A percentile compares a stretch with the other conserved stretches of the same genome.
phyloP scores from a whole-genome alignment of 495 filamentous ascomycete genomes.

The Immersiella caudata region DNA sequence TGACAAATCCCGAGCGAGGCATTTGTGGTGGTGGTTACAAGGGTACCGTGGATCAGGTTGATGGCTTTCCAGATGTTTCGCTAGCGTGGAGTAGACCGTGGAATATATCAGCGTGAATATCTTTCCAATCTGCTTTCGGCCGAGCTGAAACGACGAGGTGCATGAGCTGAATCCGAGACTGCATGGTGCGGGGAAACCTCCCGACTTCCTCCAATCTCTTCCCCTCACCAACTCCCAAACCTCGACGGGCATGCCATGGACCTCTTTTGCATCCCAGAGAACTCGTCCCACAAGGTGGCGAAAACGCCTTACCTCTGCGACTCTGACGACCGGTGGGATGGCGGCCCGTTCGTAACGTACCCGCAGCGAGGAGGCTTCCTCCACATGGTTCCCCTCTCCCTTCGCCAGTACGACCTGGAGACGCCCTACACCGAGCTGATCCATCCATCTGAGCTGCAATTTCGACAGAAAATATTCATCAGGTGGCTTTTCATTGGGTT shows the following conservation, averaged over 20 bases:
- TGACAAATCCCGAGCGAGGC: too few relatives aligned
- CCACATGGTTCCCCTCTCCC: neutral
- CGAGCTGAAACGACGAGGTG: too few relatives aligned
- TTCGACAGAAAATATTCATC: constrained; percentile 15
- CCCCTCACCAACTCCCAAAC: too few relatives aligned
- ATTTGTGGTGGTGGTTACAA: too few relatives aligned
- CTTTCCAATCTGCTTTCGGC: too few relatives aligned
- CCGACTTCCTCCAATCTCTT: too few relatives aligned
- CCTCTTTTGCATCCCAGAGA: constrained; percentile 8
- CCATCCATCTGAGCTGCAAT: constrained; percentile 7
- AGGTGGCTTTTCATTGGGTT: constrained; percentile 25
- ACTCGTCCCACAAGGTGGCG: neutral
- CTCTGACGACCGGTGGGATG: constrained; percentile 11
- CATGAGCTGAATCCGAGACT: too few relatives aligned
- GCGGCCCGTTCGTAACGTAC: constrained; percentile 14
- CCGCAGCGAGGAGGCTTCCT: neutral
- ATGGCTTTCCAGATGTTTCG: too few relatives aligned
- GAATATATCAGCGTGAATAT: too few relatives aligned
- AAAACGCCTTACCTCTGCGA: constrained; percentile 5
- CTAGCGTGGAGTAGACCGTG: too few relatives aligned
- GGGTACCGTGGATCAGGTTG: too few relatives aligned
- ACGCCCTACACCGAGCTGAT: constrained; percentile 13
- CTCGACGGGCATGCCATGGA: neutral
- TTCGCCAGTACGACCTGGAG: constrained; percentile 5
- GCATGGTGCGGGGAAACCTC: too few relatives aligned